Percentiles rank a stretch among this genome's conserved stretches.
Conservation (phyloP, 805 yeast species). For the Cephaloascus fragrans region DNA sequence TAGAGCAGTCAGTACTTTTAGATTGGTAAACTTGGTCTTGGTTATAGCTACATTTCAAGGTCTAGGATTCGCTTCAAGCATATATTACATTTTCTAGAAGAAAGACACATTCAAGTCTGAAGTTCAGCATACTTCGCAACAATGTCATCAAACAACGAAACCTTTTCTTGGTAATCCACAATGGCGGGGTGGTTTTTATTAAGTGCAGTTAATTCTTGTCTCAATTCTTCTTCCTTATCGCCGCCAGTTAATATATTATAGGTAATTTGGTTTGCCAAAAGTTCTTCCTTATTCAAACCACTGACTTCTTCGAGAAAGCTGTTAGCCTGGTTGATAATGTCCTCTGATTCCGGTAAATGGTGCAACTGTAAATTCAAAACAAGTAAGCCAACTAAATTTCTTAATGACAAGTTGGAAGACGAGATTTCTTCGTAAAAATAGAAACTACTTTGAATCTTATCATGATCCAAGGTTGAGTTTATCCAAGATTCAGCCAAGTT, state of each 20-base stretch:
- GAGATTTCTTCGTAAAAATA: slow-evolving; percentile 78
- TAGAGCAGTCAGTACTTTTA: too few relatives aligned
- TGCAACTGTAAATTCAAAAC: slow-evolving; percentile 71
- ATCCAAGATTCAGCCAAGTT: slow-evolving; percentile 76
- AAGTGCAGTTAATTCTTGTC: slow-evolving; percentile 31
- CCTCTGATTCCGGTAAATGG: slow-evolving; percentile 76
- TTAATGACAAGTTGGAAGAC: slow-evolving; percentile 40
- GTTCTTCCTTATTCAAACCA: slow-evolving; percentile 23
- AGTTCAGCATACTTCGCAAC: slow-evolving; percentile 42
- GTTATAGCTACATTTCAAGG: too few relatives aligned
- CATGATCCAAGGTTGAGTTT: slow-evolving; percentile 10
- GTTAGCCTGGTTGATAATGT: slow-evolving; percentile 40
- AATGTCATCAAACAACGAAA: slow-evolving; percentile 55
- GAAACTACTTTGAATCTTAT: slow-evolving; percentile 25
- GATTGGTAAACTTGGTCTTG: too few relatives aligned
- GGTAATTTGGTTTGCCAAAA: slow-evolving; percentile 58
- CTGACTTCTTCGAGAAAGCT: slow-evolving; percentile 20
- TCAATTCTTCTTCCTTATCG: slow-evolving; percentile 35
- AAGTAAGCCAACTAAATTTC: slow-evolving; percentile 52
- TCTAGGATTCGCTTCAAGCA: too few relatives aligned
- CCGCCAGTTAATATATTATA: slow-evolving; percentile 37
- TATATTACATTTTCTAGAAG: slow-evolving; percentile 10
- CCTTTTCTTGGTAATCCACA: slow-evolving; percentile 51
- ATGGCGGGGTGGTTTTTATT: slow-evolving; percentile 51
- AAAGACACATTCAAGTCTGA: neutral